Conservation (phyloP, 306 rosid species). For the Prunus padus region DNA sequence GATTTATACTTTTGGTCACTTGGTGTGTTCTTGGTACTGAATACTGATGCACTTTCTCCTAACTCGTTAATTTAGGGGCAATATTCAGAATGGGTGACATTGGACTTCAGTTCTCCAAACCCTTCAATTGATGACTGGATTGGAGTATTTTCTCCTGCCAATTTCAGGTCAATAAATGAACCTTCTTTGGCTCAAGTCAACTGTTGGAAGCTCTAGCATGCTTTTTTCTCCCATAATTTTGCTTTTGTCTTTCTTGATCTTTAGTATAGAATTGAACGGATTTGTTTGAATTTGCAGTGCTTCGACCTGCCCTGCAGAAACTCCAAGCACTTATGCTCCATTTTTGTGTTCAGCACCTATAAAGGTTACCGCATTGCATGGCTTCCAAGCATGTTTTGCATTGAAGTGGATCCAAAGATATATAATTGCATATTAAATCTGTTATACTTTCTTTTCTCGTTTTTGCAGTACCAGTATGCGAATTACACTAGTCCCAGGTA, state of each 20-base stretch:
- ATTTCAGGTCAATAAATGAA: conserved; percentile 52
- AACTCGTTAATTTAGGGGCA: conserved; percentile 53
- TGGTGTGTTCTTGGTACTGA: conserved; percentile 21
- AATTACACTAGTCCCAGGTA: conserved; percentile 62
- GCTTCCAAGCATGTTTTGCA: background rate
- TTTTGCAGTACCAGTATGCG: conserved; percentile 80
- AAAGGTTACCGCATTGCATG: conserved; percentile 54
- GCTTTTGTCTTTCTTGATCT: background rate
- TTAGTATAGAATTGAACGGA: conserved; percentile 8
- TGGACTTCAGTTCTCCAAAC: conserved; percentile 57
- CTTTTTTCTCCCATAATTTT: background rate
- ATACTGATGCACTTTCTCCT: conserved; percentile 23
- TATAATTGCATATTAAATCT: background rate
- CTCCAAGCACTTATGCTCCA: conserved; percentile 54
- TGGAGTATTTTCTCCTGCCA: conserved; percentile 91
- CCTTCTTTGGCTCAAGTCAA: background rate
- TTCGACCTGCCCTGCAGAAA: conserved; percentile 66
- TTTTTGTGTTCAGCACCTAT: conserved; percentile 78
- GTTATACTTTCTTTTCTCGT: background rate
- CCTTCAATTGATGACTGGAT: conserved; percentile 78
- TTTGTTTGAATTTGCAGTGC: conserved; percentile 50
- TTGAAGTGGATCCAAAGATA: background rate
- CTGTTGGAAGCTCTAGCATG: background rate
- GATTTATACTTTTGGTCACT: background rate
- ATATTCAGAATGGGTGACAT: conserved; percentile 59